Conservation (phyloP, 2,329 filamentous ascomycete genomes). For the Paecilomyces niveus region DNA sequence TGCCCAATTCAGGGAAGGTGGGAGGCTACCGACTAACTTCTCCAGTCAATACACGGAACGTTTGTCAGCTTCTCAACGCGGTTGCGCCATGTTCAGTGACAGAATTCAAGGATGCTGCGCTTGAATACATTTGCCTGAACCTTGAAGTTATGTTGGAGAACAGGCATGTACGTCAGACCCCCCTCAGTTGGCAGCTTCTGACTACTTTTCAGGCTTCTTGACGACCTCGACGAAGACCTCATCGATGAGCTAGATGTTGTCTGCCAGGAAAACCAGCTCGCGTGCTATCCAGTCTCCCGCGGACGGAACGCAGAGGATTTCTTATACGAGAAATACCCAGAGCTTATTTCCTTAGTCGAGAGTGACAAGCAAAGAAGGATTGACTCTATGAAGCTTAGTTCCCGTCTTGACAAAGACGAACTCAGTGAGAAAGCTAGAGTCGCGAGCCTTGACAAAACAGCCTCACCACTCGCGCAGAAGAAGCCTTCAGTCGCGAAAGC, state of each 20-base stretch:
- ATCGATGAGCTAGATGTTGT: conserved; percentile 70
- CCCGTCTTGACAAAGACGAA: conserved; percentile 58
- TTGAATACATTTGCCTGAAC: conserved; percentile 89
- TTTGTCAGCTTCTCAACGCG: conserved; percentile 76
- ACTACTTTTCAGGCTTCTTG: conserved; percentile 52
- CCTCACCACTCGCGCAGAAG: conserved; percentile 39
- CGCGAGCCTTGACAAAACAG: conserved; percentile 59
- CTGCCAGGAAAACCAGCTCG: conserved; percentile 74
- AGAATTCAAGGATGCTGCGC: conserved; percentile 77
- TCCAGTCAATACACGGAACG: conserved; percentile 71
- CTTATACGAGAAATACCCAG: conserved; percentile 39
- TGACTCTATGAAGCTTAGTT: conserved; percentile 67
- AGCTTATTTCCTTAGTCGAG: conserved; percentile 33
- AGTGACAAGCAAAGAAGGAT: conserved; percentile 55
- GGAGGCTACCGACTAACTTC: conserved; percentile 6
- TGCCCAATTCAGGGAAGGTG: conserved; percentile 5
- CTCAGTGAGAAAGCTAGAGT: conserved; percentile 54
- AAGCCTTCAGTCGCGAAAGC: conserved; percentile 37
- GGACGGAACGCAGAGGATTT: conserved; percentile 62
- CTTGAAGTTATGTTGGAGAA: conserved; percentile 90
- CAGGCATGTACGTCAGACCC: conserved; percentile 40
- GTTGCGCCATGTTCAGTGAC: conserved; percentile 76
- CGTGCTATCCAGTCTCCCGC: conserved; percentile 67
- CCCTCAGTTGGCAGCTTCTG: conserved; percentile 2
- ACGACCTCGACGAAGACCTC: conserved; percentile 79